Conservation (phyloP, 768 basidiomycete species). For the Rickenella mellea region DNA sequence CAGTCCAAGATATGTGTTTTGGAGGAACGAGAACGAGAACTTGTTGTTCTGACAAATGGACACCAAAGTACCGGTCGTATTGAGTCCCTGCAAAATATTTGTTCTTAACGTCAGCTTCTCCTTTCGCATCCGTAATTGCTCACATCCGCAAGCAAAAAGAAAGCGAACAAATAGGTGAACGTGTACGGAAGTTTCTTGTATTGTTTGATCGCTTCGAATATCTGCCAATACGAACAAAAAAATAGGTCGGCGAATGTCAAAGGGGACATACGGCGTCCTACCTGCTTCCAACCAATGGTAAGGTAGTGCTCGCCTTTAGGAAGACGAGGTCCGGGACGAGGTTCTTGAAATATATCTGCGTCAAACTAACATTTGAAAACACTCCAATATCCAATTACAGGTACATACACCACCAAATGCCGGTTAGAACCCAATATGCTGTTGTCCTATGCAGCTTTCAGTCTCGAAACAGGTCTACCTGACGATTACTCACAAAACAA, state of each 20-base stretch:
- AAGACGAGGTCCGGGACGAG: conserved; percentile 71
- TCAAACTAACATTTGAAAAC: neutral
- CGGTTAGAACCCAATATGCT: conserved; percentile 66
- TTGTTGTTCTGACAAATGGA: conserved; percentile 74
- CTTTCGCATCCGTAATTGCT: conserved; percentile 14
- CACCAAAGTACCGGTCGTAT: conserved; percentile 70
- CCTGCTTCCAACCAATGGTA: conserved; percentile 84
- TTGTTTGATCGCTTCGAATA: conserved; percentile 67
- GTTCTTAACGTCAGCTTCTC: neutral
- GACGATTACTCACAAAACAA: conserved; percentile 59
- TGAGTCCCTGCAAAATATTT: conserved; percentile 45
- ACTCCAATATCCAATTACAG: neutral
- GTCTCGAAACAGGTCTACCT: no score
- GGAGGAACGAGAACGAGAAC: conserved; percentile 72
- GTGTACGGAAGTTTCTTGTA: conserved; percentile 75
- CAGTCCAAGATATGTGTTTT: conserved; percentile 72
- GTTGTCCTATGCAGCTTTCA: conserved; percentile 52
- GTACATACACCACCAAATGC: conserved; percentile 81
- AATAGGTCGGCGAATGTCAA: neutral
- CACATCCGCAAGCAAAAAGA: conserved; percentile 74
- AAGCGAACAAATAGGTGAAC: conserved; percentile 68
- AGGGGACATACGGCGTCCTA: no score
- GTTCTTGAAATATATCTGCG: conserved; percentile 74
- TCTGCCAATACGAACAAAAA: conserved; percentile 29
- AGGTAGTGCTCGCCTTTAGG: conserved; percentile 71